Conservation (phyloP, 2,329 filamentous ascomycete genomes). For the Botryotinia calthae region DNA sequence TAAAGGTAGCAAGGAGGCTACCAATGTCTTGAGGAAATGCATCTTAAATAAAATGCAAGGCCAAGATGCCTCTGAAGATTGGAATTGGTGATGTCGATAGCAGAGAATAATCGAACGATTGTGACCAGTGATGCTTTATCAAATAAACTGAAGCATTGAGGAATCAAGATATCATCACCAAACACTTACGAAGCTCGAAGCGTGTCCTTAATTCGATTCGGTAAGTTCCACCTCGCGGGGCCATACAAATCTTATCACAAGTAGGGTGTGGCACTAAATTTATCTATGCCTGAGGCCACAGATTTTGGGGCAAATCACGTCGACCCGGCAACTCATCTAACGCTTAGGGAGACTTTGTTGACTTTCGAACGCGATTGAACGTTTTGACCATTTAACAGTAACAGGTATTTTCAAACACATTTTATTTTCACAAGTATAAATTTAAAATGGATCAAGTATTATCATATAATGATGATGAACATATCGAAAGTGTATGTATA, state of each 20-base stretch:
- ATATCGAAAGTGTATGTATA: conserved; percentile 33
- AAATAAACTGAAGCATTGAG: conserved; percentile 10
- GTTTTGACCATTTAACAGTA: not conserved
- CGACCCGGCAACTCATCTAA: conserved; percentile 11
- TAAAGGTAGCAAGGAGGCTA: conserved; percentile 61
- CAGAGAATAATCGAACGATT: not conserved
- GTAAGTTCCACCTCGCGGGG: conserved; percentile 21
- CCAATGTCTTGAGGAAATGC: conserved; percentile 63
- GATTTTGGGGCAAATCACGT: not conserved
- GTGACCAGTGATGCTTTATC: not conserved
- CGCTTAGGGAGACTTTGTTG: conserved; percentile 11
- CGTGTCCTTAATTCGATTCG: conserved; percentile 22
- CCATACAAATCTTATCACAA: not conserved
- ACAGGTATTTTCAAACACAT: not conserved
- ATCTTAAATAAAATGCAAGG: conserved; percentile 49
- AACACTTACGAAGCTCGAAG: conserved; percentile 21
- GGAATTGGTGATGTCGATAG: not conserved
- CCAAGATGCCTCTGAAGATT: conserved; percentile 16
- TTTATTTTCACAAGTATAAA: conserved; percentile 12
- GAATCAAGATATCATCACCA: conserved; percentile 7
- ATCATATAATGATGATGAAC: conserved; percentile 34
- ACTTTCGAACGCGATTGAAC: conserved; percentile 11
- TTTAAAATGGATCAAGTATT: conserved; percentile 34
- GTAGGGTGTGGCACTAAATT: not conserved
- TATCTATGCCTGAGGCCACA: not conserved